Evolutionary conservation across 495 filamentous ascomycete species (phyloP), one percentile per base, ranked within the genome.

Genomic region (Emericellopsis terricola): DNA sequence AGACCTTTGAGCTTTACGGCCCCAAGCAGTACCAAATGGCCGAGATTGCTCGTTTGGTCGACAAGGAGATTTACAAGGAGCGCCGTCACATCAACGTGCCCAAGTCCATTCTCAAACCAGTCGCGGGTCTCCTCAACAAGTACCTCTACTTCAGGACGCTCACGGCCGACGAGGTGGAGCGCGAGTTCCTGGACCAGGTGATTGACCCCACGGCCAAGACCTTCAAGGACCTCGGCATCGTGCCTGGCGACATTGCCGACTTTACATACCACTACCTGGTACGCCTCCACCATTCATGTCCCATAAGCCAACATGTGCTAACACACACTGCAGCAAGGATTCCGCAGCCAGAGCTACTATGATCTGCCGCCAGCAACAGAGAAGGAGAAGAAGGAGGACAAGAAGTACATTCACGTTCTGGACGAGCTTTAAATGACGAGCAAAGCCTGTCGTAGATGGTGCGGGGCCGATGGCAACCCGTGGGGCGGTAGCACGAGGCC

Each of bases 1-100:
- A 96, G 59, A 99, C 91, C 1, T 99, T 63, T 45, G 89, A 99
- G 64, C 76, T 99, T 11, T 92, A 84, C 53, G 89, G 89, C 6
- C 87, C 91, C 15, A 84, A 76, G 60, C 75, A 94, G 44, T 94
- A 94, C 68, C 80, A 79, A 19, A 84, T 77, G 42, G 74, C 69
- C 29, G 82, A 94, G 55, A 81, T 99, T 34, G 72, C 78, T 29
- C 71, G 79, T 46, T 49, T 96, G 37, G 85, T 96, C 26, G 85
- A 93, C 62, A 69, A 69, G 32, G 87, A 94, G 64, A 94, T 94
- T 41, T 62, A 75, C 64, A 93, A 91, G 66, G 68, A 75, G 47
- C 76, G 86, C 43, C 68, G 76, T 37, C 89, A 93, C 55, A 71
- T 99, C 54, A 99, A 99, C 56, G 42, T 99, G 15, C 89, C 91